Conservation (phyloP, 2,329 filamentous ascomycete genomes). For the Akanthomyces lecanii region DNA sequence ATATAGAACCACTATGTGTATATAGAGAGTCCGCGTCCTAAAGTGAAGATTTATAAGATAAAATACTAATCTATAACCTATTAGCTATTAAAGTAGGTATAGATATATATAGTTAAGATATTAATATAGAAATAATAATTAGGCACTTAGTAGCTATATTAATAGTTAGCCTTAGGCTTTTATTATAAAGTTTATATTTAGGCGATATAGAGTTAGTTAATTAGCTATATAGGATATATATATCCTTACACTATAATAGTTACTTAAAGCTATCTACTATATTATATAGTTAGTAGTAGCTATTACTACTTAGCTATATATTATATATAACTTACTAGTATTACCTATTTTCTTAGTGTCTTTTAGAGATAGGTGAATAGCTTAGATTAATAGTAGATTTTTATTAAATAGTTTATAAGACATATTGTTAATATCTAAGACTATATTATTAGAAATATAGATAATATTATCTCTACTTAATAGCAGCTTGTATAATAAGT, state of each 20-base stretch:
- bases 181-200: not conserved
- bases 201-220: not conserved
- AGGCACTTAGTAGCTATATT: not conserved
- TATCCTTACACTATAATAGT: not conserved
- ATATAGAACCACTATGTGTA: not conserved
- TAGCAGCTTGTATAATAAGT: not conserved
- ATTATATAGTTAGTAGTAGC: not conserved
- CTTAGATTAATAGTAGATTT: not conserved
- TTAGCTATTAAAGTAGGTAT: not conserved
- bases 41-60: not conserved
- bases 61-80: not conserved
- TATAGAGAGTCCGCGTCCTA: not conserved
- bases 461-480: conserved; percentile 3
- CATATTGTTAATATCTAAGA: not conserved
- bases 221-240: not conserved
- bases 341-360: conserved; percentile 1
- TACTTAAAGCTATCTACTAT: not conserved
- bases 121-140: not conserved
- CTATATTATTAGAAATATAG: conserved; percentile 8
- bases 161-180: not conserved
- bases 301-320: not conserved
- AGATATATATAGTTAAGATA: not conserved
- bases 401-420: not conserved
- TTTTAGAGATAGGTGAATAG: conserved; percentile 6
- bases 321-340: not conserved